Evolutionary conservation across 257 asterid species (phyloP).

Genomic region (Coffea eugenioides): DNA sequence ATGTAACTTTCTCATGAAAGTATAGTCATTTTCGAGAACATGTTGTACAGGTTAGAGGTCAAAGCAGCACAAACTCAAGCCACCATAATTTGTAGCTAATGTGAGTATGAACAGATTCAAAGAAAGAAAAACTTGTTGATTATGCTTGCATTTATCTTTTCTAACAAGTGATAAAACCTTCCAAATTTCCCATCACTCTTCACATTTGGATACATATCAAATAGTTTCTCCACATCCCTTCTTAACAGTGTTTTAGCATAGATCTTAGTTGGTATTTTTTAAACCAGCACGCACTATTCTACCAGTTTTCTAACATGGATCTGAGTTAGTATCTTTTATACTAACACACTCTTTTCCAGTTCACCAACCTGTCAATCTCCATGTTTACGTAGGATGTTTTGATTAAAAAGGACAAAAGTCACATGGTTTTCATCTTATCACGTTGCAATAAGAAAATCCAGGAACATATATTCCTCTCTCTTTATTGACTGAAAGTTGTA

Average conservation of each 20-base stretch:
- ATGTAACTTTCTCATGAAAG: not conserved
- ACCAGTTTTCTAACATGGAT: too few relatives aligned
- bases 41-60: not conserved
- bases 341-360: not conserved
- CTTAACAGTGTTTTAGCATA: not conserved
- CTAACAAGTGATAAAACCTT: not conserved
- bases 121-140: not conserved
- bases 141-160: not conserved
- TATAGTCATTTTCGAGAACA: not conserved
- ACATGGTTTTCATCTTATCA: not conserved
- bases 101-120: not conserved
- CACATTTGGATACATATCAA: too few relatives aligned
- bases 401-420: not conserved
- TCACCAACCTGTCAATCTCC: not conserved
- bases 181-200: not conserved
- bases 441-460: not conserved
- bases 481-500: too few relatives aligned
- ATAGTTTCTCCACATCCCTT: not conserved
- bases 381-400: not conserved
- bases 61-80: not conserved
- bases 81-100: not conserved
- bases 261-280: not conserved
- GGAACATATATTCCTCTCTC: not conserved
- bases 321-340: not conserved
- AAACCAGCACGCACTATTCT: too few relatives aligned